Conservation (phyloP, 2,329 filamentous ascomycete genomes). For the Blumeria graminis region DNA sequence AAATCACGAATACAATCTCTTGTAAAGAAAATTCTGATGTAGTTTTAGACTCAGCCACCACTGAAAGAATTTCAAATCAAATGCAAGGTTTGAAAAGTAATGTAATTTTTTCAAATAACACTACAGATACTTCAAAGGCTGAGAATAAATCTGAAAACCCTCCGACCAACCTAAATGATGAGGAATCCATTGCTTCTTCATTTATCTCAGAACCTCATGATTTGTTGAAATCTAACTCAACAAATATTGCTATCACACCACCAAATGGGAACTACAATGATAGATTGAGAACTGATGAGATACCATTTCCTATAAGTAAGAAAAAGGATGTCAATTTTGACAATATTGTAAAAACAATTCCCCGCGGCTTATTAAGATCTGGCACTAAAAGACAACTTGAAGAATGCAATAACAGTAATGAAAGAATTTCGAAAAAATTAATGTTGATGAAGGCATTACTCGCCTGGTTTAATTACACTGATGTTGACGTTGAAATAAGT, state of each 20-base stretch:
- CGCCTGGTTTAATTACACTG: neutral
- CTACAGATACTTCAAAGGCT: neutral
- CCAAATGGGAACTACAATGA: slow-evolving; percentile 18
- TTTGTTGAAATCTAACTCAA: neutral
- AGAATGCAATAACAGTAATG: neutral
- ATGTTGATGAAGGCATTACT: neutral
- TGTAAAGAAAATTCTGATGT: neutral
- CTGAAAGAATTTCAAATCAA: neutral
- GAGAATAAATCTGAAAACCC: neutral
- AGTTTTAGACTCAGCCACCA: neutral
- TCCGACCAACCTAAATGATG: neutral
- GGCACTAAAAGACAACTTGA: neutral
- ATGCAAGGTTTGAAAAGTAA: neutral
- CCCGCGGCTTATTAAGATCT: neutral
- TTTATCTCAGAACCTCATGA: neutral
- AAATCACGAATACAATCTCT: neutral
- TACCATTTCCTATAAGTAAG: neutral
- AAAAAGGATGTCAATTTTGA: neutral
- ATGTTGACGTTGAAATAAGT: neutral
- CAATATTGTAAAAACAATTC: neutral
- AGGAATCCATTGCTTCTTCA: neutral
- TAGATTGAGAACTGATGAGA: neutral
- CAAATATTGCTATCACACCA: slow-evolving; percentile 7
- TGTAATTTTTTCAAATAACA: neutral
- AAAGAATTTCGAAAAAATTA: neutral